Evolutionary conservation across 2,329 filamentous ascomycete species (phyloP).

Genomic region (Aureobasidium sp.): DNA sequence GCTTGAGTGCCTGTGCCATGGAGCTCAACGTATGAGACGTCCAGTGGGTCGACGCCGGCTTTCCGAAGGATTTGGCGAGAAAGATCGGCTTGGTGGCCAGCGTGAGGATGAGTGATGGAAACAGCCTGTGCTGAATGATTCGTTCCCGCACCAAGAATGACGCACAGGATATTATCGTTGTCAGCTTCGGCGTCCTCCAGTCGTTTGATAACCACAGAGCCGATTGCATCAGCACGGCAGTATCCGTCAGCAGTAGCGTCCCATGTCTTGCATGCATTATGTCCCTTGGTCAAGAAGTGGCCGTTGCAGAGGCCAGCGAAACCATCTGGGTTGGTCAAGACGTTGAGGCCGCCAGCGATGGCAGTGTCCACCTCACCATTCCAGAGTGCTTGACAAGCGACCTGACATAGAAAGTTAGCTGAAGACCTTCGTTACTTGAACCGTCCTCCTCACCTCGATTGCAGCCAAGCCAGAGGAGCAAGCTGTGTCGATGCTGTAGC

Average conservation of each 20-base stretch:
- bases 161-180: conserved; percentile 28
- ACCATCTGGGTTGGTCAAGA: conserved; percentile 25
- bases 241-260: conserved; percentile 27
- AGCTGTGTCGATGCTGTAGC: conserved; percentile 26
- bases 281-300: conserved; percentile 22
- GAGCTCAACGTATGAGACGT: conserved; percentile 27
- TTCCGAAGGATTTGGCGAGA: conserved; percentile 19
- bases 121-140: conserved; percentile 25
- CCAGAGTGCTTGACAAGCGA: conserved; percentile 26
- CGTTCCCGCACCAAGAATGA: conserved; percentile 23
- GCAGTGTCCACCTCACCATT: conserved; percentile 25
- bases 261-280: conserved; percentile 22
- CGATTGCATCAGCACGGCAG: conserved; percentile 26
- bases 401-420: too few relatives aligned
- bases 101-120: conserved; percentile 26
- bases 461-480: conserved; percentile 25
- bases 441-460: conserved; percentile 9
- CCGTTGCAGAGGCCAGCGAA: conserved; percentile 24
- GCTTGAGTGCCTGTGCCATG: conserved; percentile 32
- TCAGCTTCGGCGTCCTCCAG: conserved; percentile 28
- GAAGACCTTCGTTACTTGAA: too few relatives aligned
- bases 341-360: conserved; percentile 26
- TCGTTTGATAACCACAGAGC: conserved; percentile 26
- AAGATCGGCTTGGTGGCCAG: conserved; percentile 19
- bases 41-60: conserved; percentile 23